phyloP scores from a whole-genome alignment of 2,329 filamentous ascomycete species.

The Fusarium coicis region DNA sequence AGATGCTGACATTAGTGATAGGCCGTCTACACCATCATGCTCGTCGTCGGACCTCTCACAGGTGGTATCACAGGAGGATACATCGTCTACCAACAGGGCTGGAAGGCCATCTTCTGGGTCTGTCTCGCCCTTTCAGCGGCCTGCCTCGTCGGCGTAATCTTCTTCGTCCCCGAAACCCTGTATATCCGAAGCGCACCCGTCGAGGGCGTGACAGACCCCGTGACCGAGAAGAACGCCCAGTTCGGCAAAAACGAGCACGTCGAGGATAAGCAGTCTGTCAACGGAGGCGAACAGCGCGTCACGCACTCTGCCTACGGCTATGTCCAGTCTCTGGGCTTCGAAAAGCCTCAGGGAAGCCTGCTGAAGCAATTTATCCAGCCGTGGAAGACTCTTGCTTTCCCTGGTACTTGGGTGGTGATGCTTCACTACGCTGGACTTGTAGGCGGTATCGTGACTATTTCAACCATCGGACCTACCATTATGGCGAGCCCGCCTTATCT shows the following conservation, averaged over 20 bases:
- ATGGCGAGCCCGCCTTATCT: conserved; percentile 48
- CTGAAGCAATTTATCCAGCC: conserved; percentile 14
- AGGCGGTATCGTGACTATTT: conserved; percentile 50
- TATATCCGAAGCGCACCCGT: conserved; percentile 37
- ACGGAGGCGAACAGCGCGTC: background rate
- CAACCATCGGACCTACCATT: conserved; percentile 48
- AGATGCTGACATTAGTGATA: accelerated
- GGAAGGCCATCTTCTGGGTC: conserved; percentile 50
- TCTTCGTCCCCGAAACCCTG: conserved; percentile 51
- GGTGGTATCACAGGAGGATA: conserved; percentile 52
- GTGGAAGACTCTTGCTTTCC: conserved; percentile 39
- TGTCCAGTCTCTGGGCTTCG: conserved; percentile 20
- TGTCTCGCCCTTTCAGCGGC: conserved; percentile 41
- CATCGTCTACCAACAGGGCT: conserved; percentile 48
- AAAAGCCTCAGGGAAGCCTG: conserved; percentile 1
- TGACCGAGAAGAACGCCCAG: conserved; percentile 3
- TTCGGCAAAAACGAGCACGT: conserved; percentile 18
- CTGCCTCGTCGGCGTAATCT: conserved; percentile 39
- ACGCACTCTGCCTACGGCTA: conserved; percentile 9
- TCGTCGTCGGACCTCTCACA: conserved; percentile 46
- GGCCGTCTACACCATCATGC: conserved; percentile 50
- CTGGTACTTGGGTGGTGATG: conserved; percentile 51
- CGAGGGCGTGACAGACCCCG: background rate
- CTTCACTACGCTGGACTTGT: conserved; percentile 52
- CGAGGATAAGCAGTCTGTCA: background rate